Percentiles rank a stretch among this genome's conserved stretches.
Conservation (phyloP, 257 asterid species). For the Solanum bukasovii region DNA sequence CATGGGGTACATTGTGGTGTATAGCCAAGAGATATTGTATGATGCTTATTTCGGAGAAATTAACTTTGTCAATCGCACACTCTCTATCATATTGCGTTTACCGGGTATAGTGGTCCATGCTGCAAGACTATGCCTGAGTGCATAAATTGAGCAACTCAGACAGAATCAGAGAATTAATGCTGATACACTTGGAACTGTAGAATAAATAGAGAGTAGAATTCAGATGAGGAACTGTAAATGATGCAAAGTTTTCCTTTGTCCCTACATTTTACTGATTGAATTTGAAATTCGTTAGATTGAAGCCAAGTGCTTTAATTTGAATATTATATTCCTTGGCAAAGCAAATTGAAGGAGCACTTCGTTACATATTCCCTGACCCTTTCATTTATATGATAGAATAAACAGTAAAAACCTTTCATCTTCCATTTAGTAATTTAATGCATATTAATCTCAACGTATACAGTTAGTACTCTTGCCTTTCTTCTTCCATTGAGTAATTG, state of each 20-base stretch:
- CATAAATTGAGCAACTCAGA: neutral
- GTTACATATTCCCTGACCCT: too few relatives aligned
- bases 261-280: neutral
- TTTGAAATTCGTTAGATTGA: neutral
- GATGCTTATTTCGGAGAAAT: neutral
- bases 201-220: neutral
- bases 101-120: neutral
- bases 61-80: neutral
- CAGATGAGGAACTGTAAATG: too few relatives aligned
- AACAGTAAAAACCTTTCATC: too few relatives aligned
- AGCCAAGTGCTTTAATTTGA: neutral
- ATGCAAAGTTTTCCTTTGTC: too few relatives aligned
- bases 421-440: too few relatives aligned
- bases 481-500: too few relatives aligned
- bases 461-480: too few relatives aligned
- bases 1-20: neutral
- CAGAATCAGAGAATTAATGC: neutral
- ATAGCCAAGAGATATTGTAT: neutral
- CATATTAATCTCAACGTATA: too few relatives aligned
- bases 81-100: neutral
- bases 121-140: neutral
- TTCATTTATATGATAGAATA: too few relatives aligned
- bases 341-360: too few relatives aligned
- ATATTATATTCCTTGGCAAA: neutral
- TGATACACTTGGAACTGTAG: neutral